These are phyloP conservation scores for Scheffersomyces titani DNA, from an alignment of 1,139 yeast genomes.

Conservation along the genomic window DNA sequence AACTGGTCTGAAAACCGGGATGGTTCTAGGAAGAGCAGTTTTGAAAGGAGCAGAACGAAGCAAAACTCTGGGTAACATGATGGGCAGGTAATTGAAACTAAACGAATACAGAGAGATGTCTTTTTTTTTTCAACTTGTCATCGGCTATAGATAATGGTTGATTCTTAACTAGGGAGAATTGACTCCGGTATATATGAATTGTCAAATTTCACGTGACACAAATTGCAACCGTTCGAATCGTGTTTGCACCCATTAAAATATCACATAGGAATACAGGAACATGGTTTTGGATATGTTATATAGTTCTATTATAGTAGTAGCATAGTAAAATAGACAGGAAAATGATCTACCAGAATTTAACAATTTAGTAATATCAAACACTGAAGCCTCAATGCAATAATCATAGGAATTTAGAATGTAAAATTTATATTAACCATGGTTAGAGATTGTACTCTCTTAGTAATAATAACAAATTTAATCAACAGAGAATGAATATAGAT, in stretches of 20 bases:
- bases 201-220: not conserved
- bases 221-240: not conserved
- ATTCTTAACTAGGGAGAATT: not conserved
- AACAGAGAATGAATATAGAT: not conserved
- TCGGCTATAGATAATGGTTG: not conserved
- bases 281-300: too few species aligned
- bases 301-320: too few species aligned
- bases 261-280: not conserved
- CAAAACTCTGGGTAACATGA: constrained; percentile 14
- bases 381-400: too few species aligned
- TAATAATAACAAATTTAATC: not conserved
- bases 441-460: not conserved
- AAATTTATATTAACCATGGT: not conserved
- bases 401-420: not conserved
- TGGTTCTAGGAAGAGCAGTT: constrained; percentile 6
- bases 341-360: too few species aligned
- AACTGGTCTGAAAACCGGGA: constrained; percentile 3
- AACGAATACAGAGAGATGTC: not conserved
- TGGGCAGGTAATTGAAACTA: not conserved
- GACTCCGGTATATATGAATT: not conserved
- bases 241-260: not conserved
- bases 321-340: too few species aligned
- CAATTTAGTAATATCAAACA: too few species aligned
- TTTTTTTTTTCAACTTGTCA: not conserved
- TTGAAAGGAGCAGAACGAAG: constrained; percentile 8